These are phyloP conservation scores for Vachellia pachyceras DNA, from an alignment of 306 rosid genomes.

Conservation along the genomic window DNA sequence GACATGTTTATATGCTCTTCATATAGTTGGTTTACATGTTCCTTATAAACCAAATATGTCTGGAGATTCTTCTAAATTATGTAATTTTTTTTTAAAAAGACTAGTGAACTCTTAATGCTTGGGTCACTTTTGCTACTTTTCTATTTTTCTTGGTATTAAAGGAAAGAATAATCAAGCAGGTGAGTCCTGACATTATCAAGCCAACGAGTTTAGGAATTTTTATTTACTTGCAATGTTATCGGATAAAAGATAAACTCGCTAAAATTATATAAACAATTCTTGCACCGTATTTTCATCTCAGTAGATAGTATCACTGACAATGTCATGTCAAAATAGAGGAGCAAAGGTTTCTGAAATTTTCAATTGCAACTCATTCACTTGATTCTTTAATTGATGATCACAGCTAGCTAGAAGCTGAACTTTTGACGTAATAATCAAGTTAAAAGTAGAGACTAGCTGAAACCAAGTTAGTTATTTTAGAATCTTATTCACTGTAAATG, in stretches of 20 bases:
- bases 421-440: no score
- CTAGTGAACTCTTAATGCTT: neutral
- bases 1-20: neutral
- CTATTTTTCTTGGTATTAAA: neutral
- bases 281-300: neutral
- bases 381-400: neutral
- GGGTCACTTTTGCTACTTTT: neutral
- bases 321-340: neutral
- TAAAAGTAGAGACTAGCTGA: no score
- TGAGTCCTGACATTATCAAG: neutral
- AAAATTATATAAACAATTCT: neutral
- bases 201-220: neutral
- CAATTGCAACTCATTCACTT: neutral
- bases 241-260: neutral
- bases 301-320: neutral
- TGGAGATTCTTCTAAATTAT: neutral
- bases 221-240: neutral
- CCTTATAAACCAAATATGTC: neutral
- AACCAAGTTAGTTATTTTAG: neutral
- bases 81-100: neutral
- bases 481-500: neutral
- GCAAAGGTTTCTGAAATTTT: neutral
- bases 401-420: neutral
- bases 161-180: neutral
- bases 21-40: neutral